These are phyloP conservation scores for Nakazawaea wickerhamii DNA, from an alignment of 805 yeast species.

Conservation along the genomic window DNA sequence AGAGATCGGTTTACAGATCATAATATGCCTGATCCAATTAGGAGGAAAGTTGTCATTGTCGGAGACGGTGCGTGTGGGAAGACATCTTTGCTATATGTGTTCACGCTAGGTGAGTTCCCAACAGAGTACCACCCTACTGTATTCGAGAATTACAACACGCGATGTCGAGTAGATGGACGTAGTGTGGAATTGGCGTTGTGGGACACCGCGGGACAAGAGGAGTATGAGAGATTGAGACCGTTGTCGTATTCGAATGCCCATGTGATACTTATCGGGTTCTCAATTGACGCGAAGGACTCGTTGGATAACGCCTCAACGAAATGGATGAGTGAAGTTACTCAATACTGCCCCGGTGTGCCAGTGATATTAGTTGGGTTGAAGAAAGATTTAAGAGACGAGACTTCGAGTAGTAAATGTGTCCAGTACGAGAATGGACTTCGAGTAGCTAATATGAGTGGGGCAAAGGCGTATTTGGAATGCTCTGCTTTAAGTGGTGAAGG, in stretches of 20 bases:
- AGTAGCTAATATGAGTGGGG: slow-evolving; percentile 76
- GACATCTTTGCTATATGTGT: slow-evolving; percentile 84
- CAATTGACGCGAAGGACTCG: slow-evolving; percentile 81
- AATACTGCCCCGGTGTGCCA: slow-evolving; percentile 79
- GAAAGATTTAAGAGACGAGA: slow-evolving; percentile 60
- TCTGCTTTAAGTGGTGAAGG: slow-evolving; percentile 92
- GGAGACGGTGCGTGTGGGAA: slow-evolving; percentile 97
- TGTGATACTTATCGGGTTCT: slow-evolving; percentile 79
- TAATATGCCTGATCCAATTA: slow-evolving; percentile 25
- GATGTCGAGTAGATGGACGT: slow-evolving; percentile 90
- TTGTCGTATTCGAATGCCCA: slow-evolving; percentile 84
- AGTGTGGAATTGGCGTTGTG: slow-evolving; percentile 83
- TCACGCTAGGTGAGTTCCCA: slow-evolving; percentile 90
- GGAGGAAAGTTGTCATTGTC: slow-evolving; percentile 79
- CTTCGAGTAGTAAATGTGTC: slow-evolving; percentile 40
- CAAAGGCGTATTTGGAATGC: slow-evolving; percentile 78
- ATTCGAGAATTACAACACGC: slow-evolving; percentile 90
- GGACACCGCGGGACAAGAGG: slow-evolving; percentile 98
- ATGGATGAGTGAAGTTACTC: slow-evolving; percentile 81
- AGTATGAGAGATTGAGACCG: slow-evolving; percentile 85
- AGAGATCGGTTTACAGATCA: too few species aligned
- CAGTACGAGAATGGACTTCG: slow-evolving; percentile 55
- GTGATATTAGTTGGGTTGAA: slow-evolving; percentile 77
- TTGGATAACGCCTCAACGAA: slow-evolving; percentile 75
- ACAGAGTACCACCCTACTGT: slow-evolving; percentile 92